Conservation (phyloP, 2,329 filamentous ascomycete species). For the Arthroderma uncinatum region DNA sequence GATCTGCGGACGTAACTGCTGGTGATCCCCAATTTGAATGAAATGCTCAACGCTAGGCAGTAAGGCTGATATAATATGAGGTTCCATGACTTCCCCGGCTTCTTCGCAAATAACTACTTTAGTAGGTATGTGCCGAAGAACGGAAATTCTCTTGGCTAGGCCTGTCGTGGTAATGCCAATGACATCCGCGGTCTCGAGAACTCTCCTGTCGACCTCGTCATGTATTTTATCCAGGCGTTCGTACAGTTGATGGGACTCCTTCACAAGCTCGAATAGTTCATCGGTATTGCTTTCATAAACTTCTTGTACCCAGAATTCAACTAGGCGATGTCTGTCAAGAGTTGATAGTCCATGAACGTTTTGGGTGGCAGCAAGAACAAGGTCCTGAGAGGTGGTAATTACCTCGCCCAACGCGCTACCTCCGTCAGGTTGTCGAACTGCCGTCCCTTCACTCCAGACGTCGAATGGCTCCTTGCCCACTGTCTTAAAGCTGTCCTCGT, state of each 20-base stretch:
- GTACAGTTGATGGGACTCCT: background rate
- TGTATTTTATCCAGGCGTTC: background rate
- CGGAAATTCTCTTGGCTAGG: conserved; percentile 50
- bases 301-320: background rate
- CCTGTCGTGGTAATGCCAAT: conserved; percentile 62
- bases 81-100: conserved; percentile 61
- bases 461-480: background rate
- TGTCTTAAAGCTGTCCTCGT: background rate
- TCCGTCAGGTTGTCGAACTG: background rate
- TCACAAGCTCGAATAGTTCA: background rate
- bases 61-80: conserved; percentile 53
- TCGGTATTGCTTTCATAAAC: background rate
- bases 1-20: conserved; percentile 59
- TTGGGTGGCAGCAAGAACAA: background rate
- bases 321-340: background rate
- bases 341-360: background rate
- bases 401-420: background rate
- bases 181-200: conserved; percentile 45
- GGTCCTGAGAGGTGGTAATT: background rate
- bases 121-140: conserved; percentile 45
- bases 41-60: conserved; percentile 48
- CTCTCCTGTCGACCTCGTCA: conserved; percentile 30
- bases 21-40: conserved; percentile 62
- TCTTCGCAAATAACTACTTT: conserved; percentile 56
- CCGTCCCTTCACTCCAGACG: background rate